phyloP scores from a whole-genome alignment of 129 eudicot species.

The Deinandra increscens region DNA sequence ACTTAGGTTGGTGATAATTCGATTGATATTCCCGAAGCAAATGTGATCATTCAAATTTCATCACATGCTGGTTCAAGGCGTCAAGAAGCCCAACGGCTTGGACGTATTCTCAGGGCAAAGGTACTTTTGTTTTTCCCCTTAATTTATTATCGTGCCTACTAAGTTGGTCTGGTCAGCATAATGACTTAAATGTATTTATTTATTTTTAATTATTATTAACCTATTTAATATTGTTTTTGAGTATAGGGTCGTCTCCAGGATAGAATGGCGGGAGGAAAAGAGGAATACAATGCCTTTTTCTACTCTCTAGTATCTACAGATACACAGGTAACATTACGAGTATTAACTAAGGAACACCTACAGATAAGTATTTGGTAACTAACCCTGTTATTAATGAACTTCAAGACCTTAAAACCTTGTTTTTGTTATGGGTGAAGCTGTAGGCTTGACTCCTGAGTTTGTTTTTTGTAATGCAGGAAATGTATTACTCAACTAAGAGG shows the following conservation, averaged over 20 bases:
- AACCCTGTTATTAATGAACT: background rate
- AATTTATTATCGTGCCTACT: background rate
- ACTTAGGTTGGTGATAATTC: conserved; percentile 93
- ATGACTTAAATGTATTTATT: too few species aligned
- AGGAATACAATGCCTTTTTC: conserved; percentile 97
- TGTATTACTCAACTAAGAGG: conserved; percentile 97
- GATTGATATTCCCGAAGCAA: conserved; percentile 97
- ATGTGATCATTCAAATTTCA: conserved; percentile 95
- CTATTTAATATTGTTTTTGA: conserved; percentile 16
- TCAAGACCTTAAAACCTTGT: conserved; percentile 1
- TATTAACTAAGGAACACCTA: background rate
- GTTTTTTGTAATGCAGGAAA: conserved; percentile 57
- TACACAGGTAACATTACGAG: conserved; percentile 65
- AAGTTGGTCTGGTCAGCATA: background rate
- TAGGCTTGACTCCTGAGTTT: conserved; percentile 12
- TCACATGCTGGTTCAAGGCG: conserved; percentile 99
- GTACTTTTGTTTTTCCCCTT: conserved; percentile 33
- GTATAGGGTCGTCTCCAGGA: conserved; percentile 89
- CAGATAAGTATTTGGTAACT: background rate
- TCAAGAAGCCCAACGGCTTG: conserved; percentile 99
- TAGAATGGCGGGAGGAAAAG: conserved; percentile 97
- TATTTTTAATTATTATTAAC: background rate
- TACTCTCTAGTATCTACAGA: conserved; percentile 98
- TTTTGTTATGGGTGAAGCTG: background rate
- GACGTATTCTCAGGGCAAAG: conserved; percentile 99